Evolutionary conservation across 306 rosid species (phyloP), one percentile per base, ranked within the genome.

Genomic region (Datisca glomerata): DNA sequence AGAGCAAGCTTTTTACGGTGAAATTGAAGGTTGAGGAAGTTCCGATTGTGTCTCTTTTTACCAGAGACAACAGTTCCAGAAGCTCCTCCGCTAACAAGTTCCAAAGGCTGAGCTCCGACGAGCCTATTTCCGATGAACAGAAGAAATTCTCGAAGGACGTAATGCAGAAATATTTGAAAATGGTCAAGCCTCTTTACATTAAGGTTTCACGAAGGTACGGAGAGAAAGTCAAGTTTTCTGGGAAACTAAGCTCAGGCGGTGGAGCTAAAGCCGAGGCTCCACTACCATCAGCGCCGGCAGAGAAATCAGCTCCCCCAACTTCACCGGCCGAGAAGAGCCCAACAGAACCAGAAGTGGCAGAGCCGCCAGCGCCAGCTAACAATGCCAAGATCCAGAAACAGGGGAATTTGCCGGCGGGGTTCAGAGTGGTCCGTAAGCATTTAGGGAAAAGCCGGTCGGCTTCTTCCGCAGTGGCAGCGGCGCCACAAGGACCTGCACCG

Each of bases 371-470:
- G 3, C 49, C 19, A 12, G 69, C 28, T 7, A 44, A 23, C 34
- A 59, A 27, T 45, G 38, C 3, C 1, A 80, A 72, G 73, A 47
- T 18, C 22, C 62, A 60, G 18, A 73, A 68, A 42, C 65, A 47
- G 49, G 86, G 78, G 34, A 85, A 57, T 47, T 32, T 83, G 13
- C 85, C 85, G 1, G 73, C 84, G 1, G 85, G 93, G 36, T 69
- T 91, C 35, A 65, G 70, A 49, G 94, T 84, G 17, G 98, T 75
- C 6, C 77, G 89, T 41, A 84, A 91, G 72, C 96, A 85, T 54
- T 61, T 91, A 63, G 98, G 98, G 6, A 91, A 91, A 48, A 91
- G 96, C 56, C 86, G 93, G 18, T 91, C 98, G 17, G 96, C 96
- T 5, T 84, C 98, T 0, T 70, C 95, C n/a, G 75, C 91, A 41